Evolutionary conservation across 2,329 filamentous ascomycete species (phyloP), one percentile per base, ranked within the genome.

Genomic region (Cercospora brassicicola): DNA sequence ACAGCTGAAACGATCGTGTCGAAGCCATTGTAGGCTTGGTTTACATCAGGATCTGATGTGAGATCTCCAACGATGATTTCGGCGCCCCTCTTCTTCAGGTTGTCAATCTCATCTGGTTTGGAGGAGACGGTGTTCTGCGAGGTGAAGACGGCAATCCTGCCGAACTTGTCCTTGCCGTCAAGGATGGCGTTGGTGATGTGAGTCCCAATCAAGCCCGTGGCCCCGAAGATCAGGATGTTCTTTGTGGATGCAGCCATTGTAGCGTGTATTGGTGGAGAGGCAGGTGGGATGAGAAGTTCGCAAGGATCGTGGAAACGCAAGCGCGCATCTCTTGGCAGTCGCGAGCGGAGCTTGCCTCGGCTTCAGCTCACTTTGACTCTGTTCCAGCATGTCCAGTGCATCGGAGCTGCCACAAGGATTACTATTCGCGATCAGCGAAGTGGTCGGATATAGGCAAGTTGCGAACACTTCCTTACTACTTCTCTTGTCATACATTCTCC

Each of bases 1-100:
- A 92, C 82, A 1, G 87, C 86, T 20, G 86, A 89, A 59, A 92
- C 80, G 51, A 91, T 82, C 0, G 89, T 91, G 76, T 91, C 88
- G 72, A 89, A 85, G 59, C 80, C 84, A 15, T 70, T 71, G 71
- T 87, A 90, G 2, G 88, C 88, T n/a, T 82, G 81, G 18, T 79
- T 77, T 2, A 91, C 80, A 63, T 88, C 85, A 10, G 79, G 75
- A 26, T 84, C 82, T 26, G 82, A 84, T 2, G 80, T 80, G 5
- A 89, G 73, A 73, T 89, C 82, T 23, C 88, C 88, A 0, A 85
- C 80, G 20, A 89, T 79, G 5, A 90, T 80, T 9, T 85, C 81
- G 7, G 88, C 82, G 2, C 84, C 84, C 67, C 80, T 76, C 20
- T 76, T 72, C 72, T 84, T 81, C 71, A 85, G 78, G 0, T 77